Evolutionary conservation across 805 yeast genomes (phyloP), one percentile per base, ranked within the genome.

Genomic region (Saccharomyces mikatae): DNA sequence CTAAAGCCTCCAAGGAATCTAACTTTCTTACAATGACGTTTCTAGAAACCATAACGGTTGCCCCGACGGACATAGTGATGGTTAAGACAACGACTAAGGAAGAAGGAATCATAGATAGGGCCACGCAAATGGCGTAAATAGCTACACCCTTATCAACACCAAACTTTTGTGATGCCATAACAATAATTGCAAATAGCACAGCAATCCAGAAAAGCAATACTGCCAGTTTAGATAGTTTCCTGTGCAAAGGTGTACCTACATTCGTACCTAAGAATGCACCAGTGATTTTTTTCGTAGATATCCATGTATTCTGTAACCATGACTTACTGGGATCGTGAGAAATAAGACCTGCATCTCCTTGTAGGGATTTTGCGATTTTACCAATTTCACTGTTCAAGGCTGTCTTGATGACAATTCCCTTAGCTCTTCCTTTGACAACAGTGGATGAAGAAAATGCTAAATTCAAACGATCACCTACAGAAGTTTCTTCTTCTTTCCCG

Each of bases 41-140:
- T 64, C 89, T 86, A 49, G 83, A 81, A 2, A 98, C 97, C 99
- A 94, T 94, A 70, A 97, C 81, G 59, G 92, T 78, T 44, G 95
- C 98, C 48, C 99, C 99, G 29, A 94, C 79, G 0, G 99, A 98
- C 67, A 94, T 79, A 0, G 99, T 94, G 27, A 94, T 98, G 5
- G 99, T 92, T 52, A 94, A 96, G 65, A 94, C 95, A 59, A 94
- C 95, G 1, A 98, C 99, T 61, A 94, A 79, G 47, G 99, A 98
- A 68, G 95, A 98, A 1, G 99, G 99, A 62, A 94, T 94, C 47
- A 98, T 98, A 48, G 99, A 98, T 26, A 94, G 96, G 1, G 99
- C 99, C 49, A 87, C 91, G 72, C 95, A 89, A 63, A 89, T 84
- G 27, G 96, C 96, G 66, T 89, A 89, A 50, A 89, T 83, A 13